These are phyloP conservation scores for Rhexocercosporidium sp. DNA, from an alignment of 2,329 filamentous ascomycete genomes.

Conservation along the genomic window DNA sequence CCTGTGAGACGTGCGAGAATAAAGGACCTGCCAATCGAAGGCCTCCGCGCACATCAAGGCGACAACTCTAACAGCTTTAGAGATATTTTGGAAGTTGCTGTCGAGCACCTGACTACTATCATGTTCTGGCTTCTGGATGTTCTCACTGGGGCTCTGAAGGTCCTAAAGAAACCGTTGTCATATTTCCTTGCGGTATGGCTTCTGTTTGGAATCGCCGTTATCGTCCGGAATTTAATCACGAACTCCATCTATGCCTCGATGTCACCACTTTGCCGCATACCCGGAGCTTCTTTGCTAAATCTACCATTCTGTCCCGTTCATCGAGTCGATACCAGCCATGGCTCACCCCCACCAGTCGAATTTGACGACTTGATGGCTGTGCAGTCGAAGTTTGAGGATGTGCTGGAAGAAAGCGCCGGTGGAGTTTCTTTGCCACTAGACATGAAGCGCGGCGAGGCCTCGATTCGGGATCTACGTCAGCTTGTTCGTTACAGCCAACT, in stretches of 20 bases:
- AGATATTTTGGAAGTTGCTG: conserved; percentile 31
- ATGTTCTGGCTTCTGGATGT: conserved; percentile 59
- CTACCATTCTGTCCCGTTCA: conserved; percentile 65
- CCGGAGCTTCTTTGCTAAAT: conserved; percentile 64
- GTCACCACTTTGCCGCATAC: conserved; percentile 72
- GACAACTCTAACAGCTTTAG: conserved; percentile 17
- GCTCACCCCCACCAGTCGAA: conserved; percentile 49
- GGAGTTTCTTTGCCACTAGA: conserved; percentile 73
- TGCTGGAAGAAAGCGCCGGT: conserved; percentile 70
- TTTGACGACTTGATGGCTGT: conserved; percentile 78
- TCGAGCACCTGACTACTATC: conserved; percentile 31
- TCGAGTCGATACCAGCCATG: conserved; percentile 34
- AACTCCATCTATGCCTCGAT: conserved; percentile 65
- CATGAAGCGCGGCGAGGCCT: conserved; percentile 78
- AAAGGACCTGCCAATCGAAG: conserved; percentile 7
- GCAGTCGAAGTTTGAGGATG: conserved; percentile 77
- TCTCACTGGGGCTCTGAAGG: conserved; percentile 61
- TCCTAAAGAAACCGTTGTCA: conserved; percentile 68
- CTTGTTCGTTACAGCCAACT: conserved; percentile 74
- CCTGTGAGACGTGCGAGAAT: conserved; percentile 32
- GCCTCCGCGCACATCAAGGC: background rate
- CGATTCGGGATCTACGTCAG: conserved; percentile 75
- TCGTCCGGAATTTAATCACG: conserved; percentile 66
- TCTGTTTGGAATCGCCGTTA: conserved; percentile 60
- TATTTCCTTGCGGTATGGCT: conserved; percentile 66